Percentiles rank a stretch among this genome's conserved stretches.
Conservation (phyloP, 1,139 yeast species). For the Yamadazyma atmosphaerica region DNA sequence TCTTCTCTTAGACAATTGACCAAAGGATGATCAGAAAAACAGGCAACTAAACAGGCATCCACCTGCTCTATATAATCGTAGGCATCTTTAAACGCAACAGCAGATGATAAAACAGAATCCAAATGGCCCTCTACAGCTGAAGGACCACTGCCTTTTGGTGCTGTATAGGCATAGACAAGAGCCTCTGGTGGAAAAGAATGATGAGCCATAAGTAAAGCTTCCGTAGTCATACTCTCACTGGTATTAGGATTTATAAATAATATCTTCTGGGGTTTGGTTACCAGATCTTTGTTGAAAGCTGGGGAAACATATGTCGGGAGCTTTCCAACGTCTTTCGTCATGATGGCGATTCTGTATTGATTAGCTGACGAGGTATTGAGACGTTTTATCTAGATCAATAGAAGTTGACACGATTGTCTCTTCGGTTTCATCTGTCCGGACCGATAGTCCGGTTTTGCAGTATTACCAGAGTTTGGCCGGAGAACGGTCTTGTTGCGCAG, state of each 20-base stretch:
- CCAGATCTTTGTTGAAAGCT: not conserved
- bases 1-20: conserved; percentile 13
- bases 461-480: too few species aligned
- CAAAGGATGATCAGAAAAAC: conserved; percentile 14
- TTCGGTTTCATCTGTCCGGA: too few species aligned
- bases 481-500: not conserved
- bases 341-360: too few species aligned
- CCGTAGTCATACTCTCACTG: conserved; percentile 10
- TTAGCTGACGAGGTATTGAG: too few species aligned
- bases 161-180: conserved; percentile 13
- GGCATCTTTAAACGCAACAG: conserved; percentile 10
- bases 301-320: not conserved
- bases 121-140: conserved; percentile 12
- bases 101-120: conserved; percentile 10
- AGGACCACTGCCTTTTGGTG: conserved; percentile 9
- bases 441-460: too few species aligned
- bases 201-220: conserved; percentile 9
- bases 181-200: conserved; percentile 8
- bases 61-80: conserved; percentile 8
- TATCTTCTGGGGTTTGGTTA: conserved; percentile 4
- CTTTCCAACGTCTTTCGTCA: not conserved
- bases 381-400: too few species aligned
- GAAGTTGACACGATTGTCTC: too few species aligned
- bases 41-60: conserved; percentile 13
- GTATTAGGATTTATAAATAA: conserved; percentile 12